These are phyloP conservation scores for Hypomyces rosellus DNA, from an alignment of 2,329 filamentous ascomycete species.

Conservation along the genomic window DNA sequence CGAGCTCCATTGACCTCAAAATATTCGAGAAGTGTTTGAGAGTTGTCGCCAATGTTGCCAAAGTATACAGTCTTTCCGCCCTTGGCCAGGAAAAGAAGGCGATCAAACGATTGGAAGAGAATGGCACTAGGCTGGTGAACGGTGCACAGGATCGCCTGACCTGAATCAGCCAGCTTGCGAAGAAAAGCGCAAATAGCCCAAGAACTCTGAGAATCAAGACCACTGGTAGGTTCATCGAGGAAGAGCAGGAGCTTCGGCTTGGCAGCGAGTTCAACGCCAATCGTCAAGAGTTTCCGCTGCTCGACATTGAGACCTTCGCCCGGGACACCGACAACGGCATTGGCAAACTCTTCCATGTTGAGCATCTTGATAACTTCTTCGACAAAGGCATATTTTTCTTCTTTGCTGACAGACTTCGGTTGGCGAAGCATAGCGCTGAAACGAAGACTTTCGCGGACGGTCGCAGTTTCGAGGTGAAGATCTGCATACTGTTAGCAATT, in stretches of 20 bases:
- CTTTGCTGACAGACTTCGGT: conserved; percentile 43
- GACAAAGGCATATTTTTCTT: conserved; percentile 56
- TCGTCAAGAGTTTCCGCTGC: conserved; percentile 56
- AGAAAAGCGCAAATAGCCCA: conserved; percentile 59
- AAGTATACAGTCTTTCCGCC: conserved; percentile 66
- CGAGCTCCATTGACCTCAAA: conserved; percentile 61
- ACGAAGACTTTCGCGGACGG: conserved; percentile 47
- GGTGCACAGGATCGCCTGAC: conserved; percentile 49
- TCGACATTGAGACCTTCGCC: conserved; percentile 57
- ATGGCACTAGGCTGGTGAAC: conserved; percentile 50
- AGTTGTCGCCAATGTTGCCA: conserved; percentile 57
- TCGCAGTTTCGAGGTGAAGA: conserved; percentile 49
- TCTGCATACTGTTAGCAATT: conserved; percentile 29
- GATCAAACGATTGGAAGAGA: conserved; percentile 52
- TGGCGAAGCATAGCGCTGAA: conserved; percentile 55
- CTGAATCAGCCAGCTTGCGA: conserved; percentile 51
- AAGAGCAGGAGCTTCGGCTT: conserved; percentile 55
- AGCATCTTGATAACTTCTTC: conserved; percentile 61
- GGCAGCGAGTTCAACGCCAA: conserved; percentile 53
- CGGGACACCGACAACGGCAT: conserved; percentile 58
- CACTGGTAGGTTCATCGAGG: conserved; percentile 55
- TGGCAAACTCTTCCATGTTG: conserved; percentile 60
- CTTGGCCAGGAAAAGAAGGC: conserved; percentile 55
- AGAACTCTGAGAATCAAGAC: conserved; percentile 57
- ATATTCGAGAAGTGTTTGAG: conserved; percentile 50